Base-by-base conservation (phyloP, 148 eudicot genomes). In the Camellia lanceoleosa region DNA sequence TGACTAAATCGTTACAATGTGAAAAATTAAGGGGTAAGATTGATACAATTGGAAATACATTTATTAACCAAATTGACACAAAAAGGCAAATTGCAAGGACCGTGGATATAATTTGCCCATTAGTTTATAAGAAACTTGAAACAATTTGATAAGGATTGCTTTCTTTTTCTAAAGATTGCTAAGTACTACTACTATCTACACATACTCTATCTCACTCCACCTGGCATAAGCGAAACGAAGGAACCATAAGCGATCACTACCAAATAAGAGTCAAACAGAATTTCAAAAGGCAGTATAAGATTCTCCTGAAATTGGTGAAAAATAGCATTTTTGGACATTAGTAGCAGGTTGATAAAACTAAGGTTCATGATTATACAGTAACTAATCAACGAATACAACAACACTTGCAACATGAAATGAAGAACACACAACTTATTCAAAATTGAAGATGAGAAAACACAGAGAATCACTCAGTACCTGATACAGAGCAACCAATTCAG, bases 401-500 rank as follows among this genome's bases (percentile, higher is more conserved):
- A 30, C 38, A 30, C 70, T 8, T 38, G 42, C 12, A 67, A 12
- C 70, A 41, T 11, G 12, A 67, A 12, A 67, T 30, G 70, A 67
- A 67, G 46, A 67, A 67, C 70, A 41, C 4, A 30, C 5, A 4
- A 10, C 10, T 30, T 54, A 64, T 64, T 60, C 55, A 62, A 46
- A 7, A 14, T n/a, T 41, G 30, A 60, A 43, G 11, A 1, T 4
- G 77, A 60, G 16, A 51, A 0, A 55, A 44, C 56, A 63, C 9
- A 30, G 46, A 70, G 19, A 0, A 30, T 30, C 38, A 30, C 38
- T 30, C 49, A 44, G 11, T 83, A 94, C 98, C 98, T 95, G 95
- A 84, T 82, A 95, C 49, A 87, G 87, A 75, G 84, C 87, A 77
- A 93, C 88, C 85, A 95, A 85, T 68, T 93, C 97, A 6, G 79